A percentile compares a stretch with the other conserved stretches of the same genome.
Evolutionary conservation across 495 filamentous ascomycete species (phyloP).

Genomic region (Hypoxylon cercidicola): DNA sequence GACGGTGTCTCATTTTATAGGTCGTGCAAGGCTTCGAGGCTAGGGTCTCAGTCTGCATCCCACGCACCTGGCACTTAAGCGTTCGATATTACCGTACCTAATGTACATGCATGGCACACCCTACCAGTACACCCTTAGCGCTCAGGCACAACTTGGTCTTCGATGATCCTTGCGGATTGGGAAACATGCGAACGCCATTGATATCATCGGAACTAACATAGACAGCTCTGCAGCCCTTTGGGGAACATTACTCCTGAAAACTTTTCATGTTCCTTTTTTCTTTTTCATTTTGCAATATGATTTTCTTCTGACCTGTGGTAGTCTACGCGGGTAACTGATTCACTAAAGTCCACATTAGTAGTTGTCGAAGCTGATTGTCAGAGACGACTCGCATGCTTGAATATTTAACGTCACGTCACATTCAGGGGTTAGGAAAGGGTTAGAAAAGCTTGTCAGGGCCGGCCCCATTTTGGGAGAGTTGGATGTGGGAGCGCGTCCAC

Average conservation of each 20-base stretch:
- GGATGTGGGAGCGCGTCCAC: conserved; percentile 35
- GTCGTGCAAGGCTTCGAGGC: not conserved
- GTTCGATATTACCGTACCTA: conserved; percentile 25
- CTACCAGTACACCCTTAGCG: conserved; percentile 31
- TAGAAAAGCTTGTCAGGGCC: conserved; percentile 33
- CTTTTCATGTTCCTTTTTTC: conserved; percentile 7
- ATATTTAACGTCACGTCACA: conserved; percentile 36
- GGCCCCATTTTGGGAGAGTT: conserved; percentile 29
- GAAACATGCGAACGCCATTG: conserved; percentile 36
- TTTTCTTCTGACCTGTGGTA: not conserved
- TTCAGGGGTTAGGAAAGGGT: conserved; percentile 32
- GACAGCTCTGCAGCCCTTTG: conserved; percentile 26
- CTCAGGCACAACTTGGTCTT: conserved; percentile 34
- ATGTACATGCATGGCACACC: conserved; percentile 27
- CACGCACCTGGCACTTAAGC: conserved; percentile 13
- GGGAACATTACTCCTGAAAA: conserved; percentile 15
- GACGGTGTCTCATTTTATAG: no score
- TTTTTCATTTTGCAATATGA: conserved; percentile 4
- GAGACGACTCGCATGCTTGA: conserved; percentile 16
- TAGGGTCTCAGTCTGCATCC: conserved; percentile 28
- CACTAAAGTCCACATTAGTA: conserved; percentile 17
- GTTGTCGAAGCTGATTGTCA: conserved; percentile 21
- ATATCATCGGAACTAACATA: conserved; percentile 35
- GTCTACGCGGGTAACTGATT: conserved; percentile 3
- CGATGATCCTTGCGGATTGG: conserved; percentile 35